Conservation (phyloP, 352 stramenopile species). For the Pythium grandisporangium region DNA sequence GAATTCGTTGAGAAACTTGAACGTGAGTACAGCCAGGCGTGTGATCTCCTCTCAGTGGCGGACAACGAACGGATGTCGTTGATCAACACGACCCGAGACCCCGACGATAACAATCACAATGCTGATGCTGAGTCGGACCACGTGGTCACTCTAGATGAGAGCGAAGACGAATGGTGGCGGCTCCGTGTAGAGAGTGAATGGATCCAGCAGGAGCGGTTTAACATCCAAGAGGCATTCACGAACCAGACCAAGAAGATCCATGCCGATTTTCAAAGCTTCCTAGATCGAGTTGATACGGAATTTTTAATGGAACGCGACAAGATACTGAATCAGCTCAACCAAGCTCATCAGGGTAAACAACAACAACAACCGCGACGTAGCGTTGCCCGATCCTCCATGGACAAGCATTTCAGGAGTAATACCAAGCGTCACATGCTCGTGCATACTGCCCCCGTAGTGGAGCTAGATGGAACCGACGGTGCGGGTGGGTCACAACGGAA, state of each 20-base stretch:
- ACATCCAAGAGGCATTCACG: conserved; percentile 58
- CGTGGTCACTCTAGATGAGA: conserved; percentile 1
- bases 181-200: conserved; percentile 28
- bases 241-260: conserved; percentile 49
- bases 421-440: conserved; percentile 22
- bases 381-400: conserved; percentile 7
- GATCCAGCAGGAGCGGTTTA: conserved; percentile 57
- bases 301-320: conserved; percentile 22
- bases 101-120: too few relatives aligned
- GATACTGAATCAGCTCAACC: conserved; percentile 8
- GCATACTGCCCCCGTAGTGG: conserved; percentile 17
- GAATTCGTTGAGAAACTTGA: conserved; percentile 20
- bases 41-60: background rate
- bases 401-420: conserved; percentile 27
- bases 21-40: conserved; percentile 17
- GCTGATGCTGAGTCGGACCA: background rate
- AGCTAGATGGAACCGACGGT: conserved; percentile 1
- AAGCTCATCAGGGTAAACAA: background rate
- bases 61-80: too few relatives aligned
- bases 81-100: too few relatives aligned
- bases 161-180: conserved; percentile 12
- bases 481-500: background rate
- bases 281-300: conserved; percentile 31
- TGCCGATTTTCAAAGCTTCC: conserved; percentile 26
- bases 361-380: background rate